Base-by-base conservation (phyloP, 352 stramenopile species). In the Phytopythium kandeliae region DNA sequence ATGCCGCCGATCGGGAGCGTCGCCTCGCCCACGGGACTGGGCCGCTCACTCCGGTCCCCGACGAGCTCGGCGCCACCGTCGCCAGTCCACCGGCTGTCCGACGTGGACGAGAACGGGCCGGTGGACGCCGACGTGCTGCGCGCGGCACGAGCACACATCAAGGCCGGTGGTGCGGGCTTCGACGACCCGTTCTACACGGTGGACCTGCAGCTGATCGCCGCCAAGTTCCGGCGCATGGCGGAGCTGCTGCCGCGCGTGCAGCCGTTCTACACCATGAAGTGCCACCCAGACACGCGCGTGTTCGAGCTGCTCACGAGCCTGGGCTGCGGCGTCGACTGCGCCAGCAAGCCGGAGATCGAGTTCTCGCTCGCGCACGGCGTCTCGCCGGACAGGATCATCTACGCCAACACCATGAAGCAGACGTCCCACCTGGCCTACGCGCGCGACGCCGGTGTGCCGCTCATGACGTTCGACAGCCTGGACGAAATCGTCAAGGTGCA, bases 191-290 rank as follows among this genome's bases (percentile, higher is more conserved):
- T 89, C 56, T 87, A 84, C 65, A 76, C 69, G 8, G 73, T 86
- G 47, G 66, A 88, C 58, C 62, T 88, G 44, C 52, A 55, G 15
- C 52, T 63, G 40, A 60, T 88, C 26, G 66, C 74, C n/a, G 63
- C 57, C 31, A 67, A 87, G 54, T 76, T 76, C 58, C 34, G 54
- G 26, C 58, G 73, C 49, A 68, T 80, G 56, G 57, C 68, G 53
- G 44, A 58, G 88, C 44, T 69, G 61, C 37, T 81, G 8, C 67
- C 71, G 31, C 68, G 67, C 19, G 67, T 78, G 38, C 28, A 70
- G 44, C 85, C 86, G 11, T 97, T 93, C 62, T 97, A 96, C 67
- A 92, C 89, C 28, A 78, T 97, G 58, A 97, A 97, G 57, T 96
- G 88, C 68, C 92, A 96, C 63, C 77, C 79, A 11, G 81, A 96